These are phyloP conservation scores for Chlorella ohadii DNA, from an alignment of 139 green algal genomes.

Conservation along the genomic window DNA sequence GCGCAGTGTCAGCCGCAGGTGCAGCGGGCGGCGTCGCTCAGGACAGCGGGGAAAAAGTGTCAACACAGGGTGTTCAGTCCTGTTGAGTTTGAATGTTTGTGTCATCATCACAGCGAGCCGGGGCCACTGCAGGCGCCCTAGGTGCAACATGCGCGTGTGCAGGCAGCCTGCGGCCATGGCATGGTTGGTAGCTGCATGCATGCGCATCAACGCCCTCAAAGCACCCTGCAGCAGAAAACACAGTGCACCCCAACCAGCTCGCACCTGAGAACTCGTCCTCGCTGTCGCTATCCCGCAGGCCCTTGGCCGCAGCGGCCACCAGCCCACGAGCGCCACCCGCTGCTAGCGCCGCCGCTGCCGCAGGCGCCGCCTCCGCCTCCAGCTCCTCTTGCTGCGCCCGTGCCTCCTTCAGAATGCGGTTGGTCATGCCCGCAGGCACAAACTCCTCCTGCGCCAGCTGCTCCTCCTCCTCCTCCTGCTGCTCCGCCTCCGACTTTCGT, in stretches of 20 bases:
- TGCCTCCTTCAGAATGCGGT: constrained; percentile 83
- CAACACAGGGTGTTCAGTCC: too few species aligned
- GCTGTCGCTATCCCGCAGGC: constrained; percentile 48
- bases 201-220: too few species aligned
- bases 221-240: too few species aligned
- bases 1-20: neutral
- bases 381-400: constrained; percentile 89
- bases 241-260: neutral
- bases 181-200: too few species aligned
- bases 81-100: too few species aligned
- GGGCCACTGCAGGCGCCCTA: too few species aligned
- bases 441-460: constrained; percentile 41
- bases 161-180: too few species aligned
- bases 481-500: constrained; percentile 38
- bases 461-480: constrained; percentile 32
- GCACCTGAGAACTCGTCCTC: constrained; percentile 47
- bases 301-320: constrained; percentile 11
- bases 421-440: constrained; percentile 65
- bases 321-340: neutral
- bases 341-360: constrained; percentile 31
- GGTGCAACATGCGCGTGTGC: too few species aligned
- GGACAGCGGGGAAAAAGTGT: too few species aligned
- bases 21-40: neutral
- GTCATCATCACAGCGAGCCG: too few species aligned
- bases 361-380: constrained; percentile 63